Conservation (phyloP, 73 alveolate species). For the Uronychia setigera region DNA sequence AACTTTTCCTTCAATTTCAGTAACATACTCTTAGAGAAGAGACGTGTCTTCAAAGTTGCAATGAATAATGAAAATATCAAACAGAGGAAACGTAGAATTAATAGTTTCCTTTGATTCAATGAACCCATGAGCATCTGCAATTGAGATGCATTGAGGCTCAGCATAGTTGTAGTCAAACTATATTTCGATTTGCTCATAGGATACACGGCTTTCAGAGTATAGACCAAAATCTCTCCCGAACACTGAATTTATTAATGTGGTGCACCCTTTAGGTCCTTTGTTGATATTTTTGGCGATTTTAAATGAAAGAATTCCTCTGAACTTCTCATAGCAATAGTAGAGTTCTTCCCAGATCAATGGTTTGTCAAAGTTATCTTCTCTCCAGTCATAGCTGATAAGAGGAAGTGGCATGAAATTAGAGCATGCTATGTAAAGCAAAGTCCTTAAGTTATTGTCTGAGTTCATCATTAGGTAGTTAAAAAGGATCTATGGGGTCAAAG, state of each 20-base stretch:
- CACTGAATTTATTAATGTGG: constrained; percentile 9
- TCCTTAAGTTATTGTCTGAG: neutral
- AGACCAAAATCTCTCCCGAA: constrained; percentile 10
- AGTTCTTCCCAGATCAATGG: constrained; percentile 15
- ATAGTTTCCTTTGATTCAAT: neutral
- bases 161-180: constrained; percentile 25
- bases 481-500: neutral
- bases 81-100: neutral
- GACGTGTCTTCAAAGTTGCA: neutral
- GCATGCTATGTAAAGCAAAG: constrained; percentile 1
- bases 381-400: constrained; percentile 12
- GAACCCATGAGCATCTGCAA: constrained; percentile 41
- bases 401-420: constrained; percentile 16
- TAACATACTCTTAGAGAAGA: neutral
- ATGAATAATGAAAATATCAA: constrained; percentile 9
- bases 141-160: constrained; percentile 2
- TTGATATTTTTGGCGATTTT: constrained; percentile 3
- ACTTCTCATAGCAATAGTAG: constrained; percentile 20
- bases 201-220: neutral
- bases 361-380: neutral
- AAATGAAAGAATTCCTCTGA: neutral
- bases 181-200: constrained; percentile 15
- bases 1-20: neutral
- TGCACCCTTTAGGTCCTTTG: constrained; percentile 25
- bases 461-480: neutral